Evolutionary conservation across 2,329 filamentous ascomycete genomes (phyloP).

Genomic region (Lecanicillium sp.): DNA sequence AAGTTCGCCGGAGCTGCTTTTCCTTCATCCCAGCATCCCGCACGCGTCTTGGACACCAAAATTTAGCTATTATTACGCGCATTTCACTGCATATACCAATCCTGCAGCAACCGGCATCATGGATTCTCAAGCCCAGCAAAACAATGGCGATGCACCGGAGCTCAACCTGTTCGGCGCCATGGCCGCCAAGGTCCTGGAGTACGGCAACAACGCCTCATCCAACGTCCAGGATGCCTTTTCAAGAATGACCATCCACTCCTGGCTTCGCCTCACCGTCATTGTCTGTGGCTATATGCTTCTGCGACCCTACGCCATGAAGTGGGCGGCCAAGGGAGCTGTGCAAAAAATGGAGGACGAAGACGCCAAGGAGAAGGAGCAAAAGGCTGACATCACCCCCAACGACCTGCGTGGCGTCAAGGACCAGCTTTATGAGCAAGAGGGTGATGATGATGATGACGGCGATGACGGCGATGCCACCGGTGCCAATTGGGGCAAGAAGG

Average conservation of each 20-base stretch:
- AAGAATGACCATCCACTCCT: slow-evolving; percentile 43
- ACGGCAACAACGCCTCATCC: slow-evolving; percentile 30
- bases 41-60: no score
- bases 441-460: slow-evolving; percentile 36
- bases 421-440: slow-evolving; percentile 46
- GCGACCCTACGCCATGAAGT: slow-evolving; percentile 65
- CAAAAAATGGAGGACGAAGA: slow-evolving; percentile 55
- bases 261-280: slow-evolving; percentile 63
- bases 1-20: slow-evolving; percentile 11
- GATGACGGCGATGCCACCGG: slow-evolving; percentile 36
- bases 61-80: no score
- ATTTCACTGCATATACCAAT: neutral
- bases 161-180: slow-evolving; percentile 27
- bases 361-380: slow-evolving; percentile 42
- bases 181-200: slow-evolving; percentile 23
- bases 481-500: slow-evolving; percentile 62
- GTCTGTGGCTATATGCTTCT: slow-evolving; percentile 67
- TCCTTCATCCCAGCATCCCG: neutral
- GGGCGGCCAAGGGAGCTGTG: slow-evolving; percentile 56
- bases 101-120: neutral
- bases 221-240: slow-evolving; percentile 43
- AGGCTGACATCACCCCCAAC: slow-evolving; percentile 56
- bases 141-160: slow-evolving; percentile 16
- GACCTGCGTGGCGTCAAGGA: slow-evolving; percentile 50
- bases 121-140: slow-evolving; percentile 18